Conservation (phyloP, 2,329 filamentous ascomycete species). For the Hymenoscyphus linearis region DNA sequence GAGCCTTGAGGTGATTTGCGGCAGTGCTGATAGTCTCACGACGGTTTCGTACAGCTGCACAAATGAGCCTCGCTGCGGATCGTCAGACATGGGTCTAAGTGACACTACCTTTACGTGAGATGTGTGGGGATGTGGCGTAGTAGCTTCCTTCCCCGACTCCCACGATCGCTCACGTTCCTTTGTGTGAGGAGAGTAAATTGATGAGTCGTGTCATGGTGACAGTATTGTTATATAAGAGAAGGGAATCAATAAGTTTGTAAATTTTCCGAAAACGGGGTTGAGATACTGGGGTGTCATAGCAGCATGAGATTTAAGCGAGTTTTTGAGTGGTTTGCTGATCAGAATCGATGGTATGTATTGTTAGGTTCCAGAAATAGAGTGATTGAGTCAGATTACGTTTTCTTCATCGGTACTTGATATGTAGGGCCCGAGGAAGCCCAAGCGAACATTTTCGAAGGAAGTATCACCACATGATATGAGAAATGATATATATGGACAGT, state of each 20-base stretch:
- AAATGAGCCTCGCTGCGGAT: background rate
- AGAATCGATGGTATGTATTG: background rate
- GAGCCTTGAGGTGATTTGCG: background rate
- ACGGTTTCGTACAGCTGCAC: background rate
- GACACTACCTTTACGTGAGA: background rate
- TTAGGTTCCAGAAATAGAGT: background rate
- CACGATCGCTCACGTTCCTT: background rate
- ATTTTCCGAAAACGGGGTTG: no score
- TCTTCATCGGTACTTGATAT: background rate
- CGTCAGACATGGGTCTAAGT: background rate
- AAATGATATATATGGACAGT: no score
- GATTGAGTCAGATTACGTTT: background rate
- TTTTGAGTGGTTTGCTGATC: background rate
- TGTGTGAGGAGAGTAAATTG: background rate
- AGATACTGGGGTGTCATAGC: background rate
- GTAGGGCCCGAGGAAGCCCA: background rate
- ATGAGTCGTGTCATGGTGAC: no score
- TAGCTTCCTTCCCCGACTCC: background rate
- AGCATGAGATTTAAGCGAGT: background rate
- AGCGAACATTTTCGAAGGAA: no score
- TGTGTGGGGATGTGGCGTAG: background rate
- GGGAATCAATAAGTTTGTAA: no score
- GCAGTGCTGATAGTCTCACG: background rate
- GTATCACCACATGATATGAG: no score
- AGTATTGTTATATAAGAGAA: no score